Conservation (phyloP, 805 yeast species). For the Ogataea paraovalis region DNA sequence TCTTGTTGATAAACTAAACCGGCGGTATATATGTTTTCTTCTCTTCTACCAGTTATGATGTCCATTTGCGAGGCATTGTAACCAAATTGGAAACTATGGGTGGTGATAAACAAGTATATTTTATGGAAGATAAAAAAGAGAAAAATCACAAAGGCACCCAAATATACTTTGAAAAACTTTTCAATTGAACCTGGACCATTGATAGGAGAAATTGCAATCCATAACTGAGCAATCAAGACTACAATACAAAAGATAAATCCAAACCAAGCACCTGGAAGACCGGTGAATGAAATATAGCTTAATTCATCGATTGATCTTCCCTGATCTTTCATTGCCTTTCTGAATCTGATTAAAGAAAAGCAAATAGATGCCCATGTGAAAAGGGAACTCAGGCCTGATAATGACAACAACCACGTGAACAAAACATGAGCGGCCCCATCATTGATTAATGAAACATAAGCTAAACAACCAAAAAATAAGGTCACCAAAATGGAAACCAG, state of each 20-base stretch:
- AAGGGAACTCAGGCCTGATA: constrained; percentile 45
- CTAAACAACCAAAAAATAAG: constrained; percentile 38
- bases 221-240: constrained; percentile 42
- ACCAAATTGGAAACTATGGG: constrained; percentile 12
- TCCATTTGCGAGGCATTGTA: constrained; percentile 19
- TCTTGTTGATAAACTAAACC: constrained; percentile 42
- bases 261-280: constrained; percentile 38
- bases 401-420: constrained; percentile 46
- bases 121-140: constrained; percentile 42
- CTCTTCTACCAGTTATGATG: constrained; percentile 19
- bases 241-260: constrained; percentile 34
- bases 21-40: constrained; percentile 13
- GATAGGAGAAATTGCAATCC: constrained; percentile 46
- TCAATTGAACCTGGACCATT: constrained; percentile 28
- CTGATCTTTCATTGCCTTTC: constrained; percentile 41
- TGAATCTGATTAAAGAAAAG: constrained; percentile 41
- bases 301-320: constrained; percentile 39
- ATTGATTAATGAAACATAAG: constrained; percentile 42
- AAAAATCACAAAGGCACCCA: constrained; percentile 45
- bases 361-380: constrained; percentile 50
- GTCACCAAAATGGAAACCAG: constrained; percentile 40
- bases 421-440: constrained; percentile 34
- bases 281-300: constrained; percentile 40
- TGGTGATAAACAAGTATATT: constrained; percentile 15
- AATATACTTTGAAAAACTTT: constrained; percentile 40